phyloP scores from a whole-genome alignment of 805 yeast species.

The Cyberlindnera samutprakarnensis region DNA sequence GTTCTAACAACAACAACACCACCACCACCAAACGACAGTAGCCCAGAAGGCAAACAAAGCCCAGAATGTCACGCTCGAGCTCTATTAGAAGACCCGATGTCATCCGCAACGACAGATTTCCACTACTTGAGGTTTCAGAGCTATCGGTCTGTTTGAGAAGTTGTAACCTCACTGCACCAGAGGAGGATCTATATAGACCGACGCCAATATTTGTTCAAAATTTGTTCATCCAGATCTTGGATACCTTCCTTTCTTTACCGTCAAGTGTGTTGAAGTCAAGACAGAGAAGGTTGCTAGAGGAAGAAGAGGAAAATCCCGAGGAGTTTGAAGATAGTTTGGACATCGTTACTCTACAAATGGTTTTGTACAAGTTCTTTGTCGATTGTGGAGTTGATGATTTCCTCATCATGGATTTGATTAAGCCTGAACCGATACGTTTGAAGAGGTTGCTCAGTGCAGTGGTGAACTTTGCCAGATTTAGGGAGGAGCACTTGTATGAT shows the following conservation, averaged over 20 bases:
- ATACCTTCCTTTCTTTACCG: slow-evolving; percentile 48
- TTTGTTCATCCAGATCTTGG: slow-evolving; percentile 54
- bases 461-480: slow-evolving; percentile 76
- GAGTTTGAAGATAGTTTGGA: slow-evolving; percentile 35
- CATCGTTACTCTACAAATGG: slow-evolving; percentile 49
- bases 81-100: slow-evolving; percentile 12
- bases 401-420: slow-evolving; percentile 60
- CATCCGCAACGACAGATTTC: slow-evolving; percentile 43
- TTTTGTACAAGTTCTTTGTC: slow-evolving; percentile 53
- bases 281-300: slow-evolving; percentile 11
- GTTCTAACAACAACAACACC: background rate
- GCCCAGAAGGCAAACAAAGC: background rate
- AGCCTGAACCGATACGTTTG: slow-evolving; percentile 67
- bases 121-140: slow-evolving; percentile 53
- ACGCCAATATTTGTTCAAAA: slow-evolving; percentile 46
- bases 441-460: slow-evolving; percentile 71
- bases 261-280: slow-evolving; percentile 22
- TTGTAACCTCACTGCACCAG: slow-evolving; percentile 54
- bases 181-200: slow-evolving; percentile 52
- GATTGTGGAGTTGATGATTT: slow-evolving; percentile 77
- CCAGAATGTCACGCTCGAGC: slow-evolving; percentile 14
- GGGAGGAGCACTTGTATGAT: slow-evolving; percentile 69
- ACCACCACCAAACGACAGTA: background rate
- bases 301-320: slow-evolving; percentile 13
- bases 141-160: slow-evolving; percentile 51